phyloP scores from a whole-genome alignment of 352 stramenopile genomes.

The Phytophthora chlamydospora region DNA sequence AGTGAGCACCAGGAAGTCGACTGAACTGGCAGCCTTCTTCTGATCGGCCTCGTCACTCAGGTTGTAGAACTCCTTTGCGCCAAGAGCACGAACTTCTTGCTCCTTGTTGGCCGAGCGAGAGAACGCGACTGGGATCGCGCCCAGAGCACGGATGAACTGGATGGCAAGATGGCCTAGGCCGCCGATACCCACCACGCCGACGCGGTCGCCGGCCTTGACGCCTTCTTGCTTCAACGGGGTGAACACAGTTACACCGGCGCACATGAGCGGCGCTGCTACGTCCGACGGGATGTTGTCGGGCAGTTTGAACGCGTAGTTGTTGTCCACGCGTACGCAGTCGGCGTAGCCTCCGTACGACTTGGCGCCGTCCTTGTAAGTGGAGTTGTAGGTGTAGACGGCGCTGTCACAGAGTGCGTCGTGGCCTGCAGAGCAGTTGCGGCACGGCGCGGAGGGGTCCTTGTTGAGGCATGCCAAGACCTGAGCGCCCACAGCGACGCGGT shows the following conservation, averaged over 20 bases:
- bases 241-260: conserved; percentile 3
- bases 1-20: conserved; percentile 9
- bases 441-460: not conserved
- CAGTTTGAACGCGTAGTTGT: conserved; percentile 6
- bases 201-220: conserved; percentile 10
- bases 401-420: not conserved
- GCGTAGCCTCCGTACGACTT: conserved; percentile 3
- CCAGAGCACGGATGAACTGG: conserved; percentile 17
- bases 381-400: not conserved
- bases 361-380: not conserved
- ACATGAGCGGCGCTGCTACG: conserved; percentile 7
- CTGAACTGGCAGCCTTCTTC: conserved; percentile 10
- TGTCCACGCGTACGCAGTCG: conserved; percentile 6
- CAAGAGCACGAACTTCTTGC: conserved; percentile 11
- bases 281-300: conserved; percentile 9
- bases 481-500: not conserved
- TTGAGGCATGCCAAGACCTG: conserved; percentile 4
- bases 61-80: conserved; percentile 18
- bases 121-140: conserved; percentile 6
- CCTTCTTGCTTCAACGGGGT: conserved; percentile 4
- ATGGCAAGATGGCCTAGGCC: conserved; percentile 10
- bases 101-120: conserved; percentile 18
- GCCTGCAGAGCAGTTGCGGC: not conserved
- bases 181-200: conserved; percentile 10
- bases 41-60: conserved; percentile 8